Base-by-base conservation (phyloP, 2,329 filamentous ascomycete species). In the Aureobasidium namibiae region DNA sequence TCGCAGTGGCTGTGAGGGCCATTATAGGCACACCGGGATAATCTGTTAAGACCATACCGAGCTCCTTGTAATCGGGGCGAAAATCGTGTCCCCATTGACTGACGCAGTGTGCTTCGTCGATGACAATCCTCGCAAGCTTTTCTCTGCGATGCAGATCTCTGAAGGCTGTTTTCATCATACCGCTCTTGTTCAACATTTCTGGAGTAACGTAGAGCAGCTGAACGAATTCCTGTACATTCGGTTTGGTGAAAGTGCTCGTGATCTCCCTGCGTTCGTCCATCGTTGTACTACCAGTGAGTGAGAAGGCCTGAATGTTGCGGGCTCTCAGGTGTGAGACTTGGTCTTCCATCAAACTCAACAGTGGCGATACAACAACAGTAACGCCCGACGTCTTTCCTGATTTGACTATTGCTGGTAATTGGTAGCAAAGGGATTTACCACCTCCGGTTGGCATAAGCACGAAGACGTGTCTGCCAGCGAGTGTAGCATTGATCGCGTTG, bases 61-160 rank as follows among this genome's bases (percentile, higher is more conserved):
- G 78, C 31, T 83, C 82, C 72, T 96, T 96, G 76, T 99, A 99
- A 70, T 97, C 92, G 0, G 92, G 92, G 46, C 95, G 85, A 70
- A 99, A 99, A 72, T 99, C 94, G 66, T 99, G 94, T 0, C 94
- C 94, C 94, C 94, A 99, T 77, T 99, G 92, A 72, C 94, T 97
- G 26, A 99, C 92, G 72, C 94, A 99, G 72, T 99, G 94, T n/a
- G 94, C 94, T 75, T 99, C 95, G 66, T 99, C 94, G 63, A 99
- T 95, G 56, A 99, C 94, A 50, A 99, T 84, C 26, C 94, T 85
- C 16, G 95, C 92, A 56, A 99, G 83, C 66, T 87, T 89, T 3
- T 80, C 77, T 53, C 84, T 84, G 14, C 74, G 73, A 70, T 96
- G 82, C n/a, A 99, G 78, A 2, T 77, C 78, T 54, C 82, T 75